Conservation (phyloP, 2,329 filamentous ascomycete species). For the Trichoderma pleuroti region DNA sequence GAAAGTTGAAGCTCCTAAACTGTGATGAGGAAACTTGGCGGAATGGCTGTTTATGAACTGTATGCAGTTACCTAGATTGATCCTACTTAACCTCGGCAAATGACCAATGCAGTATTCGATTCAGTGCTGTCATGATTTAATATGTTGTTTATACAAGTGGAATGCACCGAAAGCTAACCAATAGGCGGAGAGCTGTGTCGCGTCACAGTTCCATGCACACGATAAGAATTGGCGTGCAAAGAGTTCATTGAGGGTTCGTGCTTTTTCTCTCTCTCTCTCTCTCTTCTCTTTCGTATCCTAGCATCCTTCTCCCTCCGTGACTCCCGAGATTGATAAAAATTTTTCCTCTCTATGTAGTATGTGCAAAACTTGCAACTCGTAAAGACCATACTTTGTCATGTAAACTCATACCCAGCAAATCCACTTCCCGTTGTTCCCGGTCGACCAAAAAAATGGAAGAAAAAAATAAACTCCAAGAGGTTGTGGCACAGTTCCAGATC, state of each 20-base stretch:
- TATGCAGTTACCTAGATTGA: too few species aligned
- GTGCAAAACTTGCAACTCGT: conserved; percentile 14
- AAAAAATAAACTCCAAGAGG: conserved; percentile 11
- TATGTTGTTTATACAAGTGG: not conserved
- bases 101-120: too few species aligned
- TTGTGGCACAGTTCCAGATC: conserved; percentile 8
- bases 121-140: not conserved
- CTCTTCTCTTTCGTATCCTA: not conserved
- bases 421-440: conserved; percentile 7
- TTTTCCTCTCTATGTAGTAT: conserved; percentile 11
- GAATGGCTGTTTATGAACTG: too few species aligned
- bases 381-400: conserved; percentile 11
- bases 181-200: not conserved
- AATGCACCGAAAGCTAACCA: not conserved
- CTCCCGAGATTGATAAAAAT: not conserved
- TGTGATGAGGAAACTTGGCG: not conserved
- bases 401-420: conserved; percentile 4
- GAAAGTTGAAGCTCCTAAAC: too few species aligned
- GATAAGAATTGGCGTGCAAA: not conserved
- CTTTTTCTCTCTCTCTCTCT: not conserved
- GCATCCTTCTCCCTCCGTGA: conserved; percentile 1
- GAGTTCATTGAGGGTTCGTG: not conserved
- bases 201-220: not conserved
- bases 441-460: conserved; percentile 10
- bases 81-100: too few species aligned